These are phyloP conservation scores for Leavenworthia alabamica DNA, from an alignment of 345 rosid genomes.

Conservation along the genomic window DNA sequence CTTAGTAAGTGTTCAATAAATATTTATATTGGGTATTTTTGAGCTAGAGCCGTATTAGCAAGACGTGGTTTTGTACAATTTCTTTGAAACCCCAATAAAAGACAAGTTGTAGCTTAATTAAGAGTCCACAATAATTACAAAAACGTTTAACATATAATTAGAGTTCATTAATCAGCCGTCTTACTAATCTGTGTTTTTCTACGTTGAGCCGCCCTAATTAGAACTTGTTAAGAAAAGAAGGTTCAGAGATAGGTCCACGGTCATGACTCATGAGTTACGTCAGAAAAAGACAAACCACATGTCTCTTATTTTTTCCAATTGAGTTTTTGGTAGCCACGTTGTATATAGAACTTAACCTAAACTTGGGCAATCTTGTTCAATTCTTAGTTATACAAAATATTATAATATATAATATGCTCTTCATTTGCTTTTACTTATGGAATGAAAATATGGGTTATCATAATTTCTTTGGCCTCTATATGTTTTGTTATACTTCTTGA, in stretches of 20 bases:
- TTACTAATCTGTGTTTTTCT: not conserved
- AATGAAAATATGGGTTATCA: not conserved
- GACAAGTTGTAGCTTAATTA: too few relatives aligned
- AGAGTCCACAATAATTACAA: too few relatives aligned
- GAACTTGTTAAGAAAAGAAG: not conserved
- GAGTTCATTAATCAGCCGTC: not conserved
- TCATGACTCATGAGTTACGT: not conserved
- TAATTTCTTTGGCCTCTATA: not conserved
- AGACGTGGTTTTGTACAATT: too few relatives aligned
- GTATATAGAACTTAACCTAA: not conserved
- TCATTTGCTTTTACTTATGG: not conserved
- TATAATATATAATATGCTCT: not conserved
- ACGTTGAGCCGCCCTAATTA: not conserved
- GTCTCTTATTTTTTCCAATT: not conserved
- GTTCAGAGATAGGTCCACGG: not conserved
- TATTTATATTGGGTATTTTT: too few relatives aligned
- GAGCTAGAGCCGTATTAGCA: too few relatives aligned
- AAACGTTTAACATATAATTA: not conserved
- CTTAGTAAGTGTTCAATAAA: too few relatives aligned
- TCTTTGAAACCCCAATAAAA: too few relatives aligned
- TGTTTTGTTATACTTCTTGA: not conserved
- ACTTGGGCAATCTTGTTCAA: not conserved
- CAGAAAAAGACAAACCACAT: slow-evolving; percentile 26
- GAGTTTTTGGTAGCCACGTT: slow-evolving; percentile 27
- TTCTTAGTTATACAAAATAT: not conserved